A percentile compares a stretch with the other conserved stretches of the same genome.
phyloP scores from a whole-genome alignment of 495 filamentous ascomycete genomes.

The Penicillium bovifimosum region DNA sequence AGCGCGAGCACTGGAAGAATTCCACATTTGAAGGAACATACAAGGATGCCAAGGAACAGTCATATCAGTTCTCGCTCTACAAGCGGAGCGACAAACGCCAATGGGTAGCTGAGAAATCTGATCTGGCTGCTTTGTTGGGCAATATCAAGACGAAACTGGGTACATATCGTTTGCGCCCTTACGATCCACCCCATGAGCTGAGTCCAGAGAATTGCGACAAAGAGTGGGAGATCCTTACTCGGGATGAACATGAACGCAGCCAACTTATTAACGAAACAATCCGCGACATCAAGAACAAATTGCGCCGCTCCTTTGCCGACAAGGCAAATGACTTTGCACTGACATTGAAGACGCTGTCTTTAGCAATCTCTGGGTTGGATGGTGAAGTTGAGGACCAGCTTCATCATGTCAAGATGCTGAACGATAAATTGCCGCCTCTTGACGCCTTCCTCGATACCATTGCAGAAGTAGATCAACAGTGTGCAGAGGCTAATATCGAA shows the following conservation, averaged over 20 bases:
- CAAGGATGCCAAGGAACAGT: conserved; percentile 85
- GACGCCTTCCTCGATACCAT: conserved; percentile 84
- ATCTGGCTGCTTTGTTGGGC: conserved; percentile 85
- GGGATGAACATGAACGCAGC: conserved; percentile 77
- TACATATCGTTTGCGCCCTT: conserved; percentile 86
- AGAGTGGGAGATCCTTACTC: conserved; percentile 73
- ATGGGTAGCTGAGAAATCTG: conserved; percentile 97
- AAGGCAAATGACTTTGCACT: conserved; percentile 96
- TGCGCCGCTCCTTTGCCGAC: conserved; percentile 89
- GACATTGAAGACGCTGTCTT: conserved; percentile 85
- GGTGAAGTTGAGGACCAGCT: conserved; percentile 94
- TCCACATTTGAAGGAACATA: conserved; percentile 88
- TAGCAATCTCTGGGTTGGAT: conserved; percentile 89
- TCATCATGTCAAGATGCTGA: conserved; percentile 72
- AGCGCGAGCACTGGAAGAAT: conserved; percentile 67
- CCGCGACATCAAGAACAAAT: conserved; percentile 90
- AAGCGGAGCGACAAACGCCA: conserved; percentile 83
- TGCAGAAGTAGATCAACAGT: conserved; percentile 75
- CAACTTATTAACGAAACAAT: conserved; percentile 97
- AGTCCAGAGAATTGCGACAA: conserved; percentile 71
- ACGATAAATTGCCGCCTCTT: conserved; percentile 75
- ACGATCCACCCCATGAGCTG: conserved; percentile 79
- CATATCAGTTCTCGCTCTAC: conserved; percentile 72
- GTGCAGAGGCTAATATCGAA: conserved; percentile 94
- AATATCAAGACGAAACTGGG: conserved; percentile 98